These are phyloP conservation scores for Diaporthe vexans DNA, from an alignment of 2,329 filamentous ascomycete species.

Conservation along the genomic window DNA sequence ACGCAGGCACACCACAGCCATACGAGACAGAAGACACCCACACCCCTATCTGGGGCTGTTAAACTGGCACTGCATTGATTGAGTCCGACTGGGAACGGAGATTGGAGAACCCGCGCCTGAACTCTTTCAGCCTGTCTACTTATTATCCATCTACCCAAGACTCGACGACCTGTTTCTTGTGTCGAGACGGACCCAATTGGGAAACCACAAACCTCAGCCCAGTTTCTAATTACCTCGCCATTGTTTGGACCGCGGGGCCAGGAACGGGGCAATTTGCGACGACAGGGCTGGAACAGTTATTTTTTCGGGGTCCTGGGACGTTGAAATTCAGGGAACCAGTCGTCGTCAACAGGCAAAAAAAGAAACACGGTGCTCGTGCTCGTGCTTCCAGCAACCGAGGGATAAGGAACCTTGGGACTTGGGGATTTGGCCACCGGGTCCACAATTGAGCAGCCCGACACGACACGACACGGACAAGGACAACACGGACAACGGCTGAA, in stretches of 20 bases:
- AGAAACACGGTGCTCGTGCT: slow-evolving; percentile 32
- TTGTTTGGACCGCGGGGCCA: slow-evolving; percentile 2
- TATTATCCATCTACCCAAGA: neutral
- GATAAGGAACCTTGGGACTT: slow-evolving; percentile 11
- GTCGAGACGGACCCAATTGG: slow-evolving; percentile 16
- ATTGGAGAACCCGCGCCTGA: slow-evolving; percentile 4
- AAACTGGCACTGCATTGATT: neutral
- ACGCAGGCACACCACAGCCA: neutral
- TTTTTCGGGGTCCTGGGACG: slow-evolving; percentile 7
- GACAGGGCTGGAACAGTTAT: slow-evolving; percentile 17
- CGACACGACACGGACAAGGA: slow-evolving; percentile 29
- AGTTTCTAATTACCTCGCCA: slow-evolving; percentile 19
- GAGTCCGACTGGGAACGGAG: slow-evolving; percentile 19
- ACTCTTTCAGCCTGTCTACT: neutral
- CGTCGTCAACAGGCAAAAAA: neutral
- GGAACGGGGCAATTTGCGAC: slow-evolving; percentile 10
- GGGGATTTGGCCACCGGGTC: slow-evolving; percentile 23
- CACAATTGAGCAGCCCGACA: slow-evolving; percentile 21
- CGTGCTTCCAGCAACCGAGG: slow-evolving; percentile 29
- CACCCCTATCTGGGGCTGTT: neutral
- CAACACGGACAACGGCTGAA: slow-evolving; percentile 23
- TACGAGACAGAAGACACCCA: neutral
- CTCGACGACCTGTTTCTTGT: neutral
- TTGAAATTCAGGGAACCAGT: slow-evolving; percentile 8
- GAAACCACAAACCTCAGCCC: slow-evolving; percentile 7